phyloP scores from a whole-genome alignment of 1,139 yeast genomes.

The Pichia sp. region DNA sequence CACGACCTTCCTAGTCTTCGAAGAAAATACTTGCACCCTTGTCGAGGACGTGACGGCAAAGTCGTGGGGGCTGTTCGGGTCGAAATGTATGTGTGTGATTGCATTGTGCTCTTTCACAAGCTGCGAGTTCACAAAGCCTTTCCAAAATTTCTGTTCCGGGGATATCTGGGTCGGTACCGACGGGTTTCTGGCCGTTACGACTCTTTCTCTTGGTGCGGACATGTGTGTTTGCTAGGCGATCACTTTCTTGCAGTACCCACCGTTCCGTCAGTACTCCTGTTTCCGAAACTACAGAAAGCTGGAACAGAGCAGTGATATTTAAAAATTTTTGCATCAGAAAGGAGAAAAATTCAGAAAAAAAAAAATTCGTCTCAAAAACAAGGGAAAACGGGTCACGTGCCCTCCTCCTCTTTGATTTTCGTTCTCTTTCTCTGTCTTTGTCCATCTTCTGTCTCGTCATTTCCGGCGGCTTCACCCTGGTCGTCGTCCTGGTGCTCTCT shows the following conservation, averaged over 20 bases:
- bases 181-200: slow-evolving; percentile 68
- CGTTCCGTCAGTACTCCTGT: background rate
- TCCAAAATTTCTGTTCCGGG: slow-evolving; percentile 94
- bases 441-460: background rate
- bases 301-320: no score
- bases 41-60: slow-evolving; percentile 93
- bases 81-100: slow-evolving; percentile 81
- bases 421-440: background rate
- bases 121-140: slow-evolving; percentile 81
- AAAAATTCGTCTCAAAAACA: background rate
- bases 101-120: slow-evolving; percentile 92
- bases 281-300: background rate
- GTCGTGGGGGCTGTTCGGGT: slow-evolving; percentile 82
- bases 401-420: background rate
- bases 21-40: slow-evolving; percentile 84
- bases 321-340: background rate
- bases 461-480: background rate
- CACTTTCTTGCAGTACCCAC: background rate
- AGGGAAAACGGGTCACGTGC: background rate
- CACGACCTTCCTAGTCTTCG: slow-evolving; percentile 85
- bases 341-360: background rate
- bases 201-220: slow-evolving; percentile 76
- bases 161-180: slow-evolving; percentile 80
- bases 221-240: slow-evolving; percentile 36
- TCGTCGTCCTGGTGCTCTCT: background rate